These are phyloP conservation scores for Tephrocybe sp. DNA, from an alignment of 768 basidiomycete genomes.

Conservation along the genomic window DNA sequence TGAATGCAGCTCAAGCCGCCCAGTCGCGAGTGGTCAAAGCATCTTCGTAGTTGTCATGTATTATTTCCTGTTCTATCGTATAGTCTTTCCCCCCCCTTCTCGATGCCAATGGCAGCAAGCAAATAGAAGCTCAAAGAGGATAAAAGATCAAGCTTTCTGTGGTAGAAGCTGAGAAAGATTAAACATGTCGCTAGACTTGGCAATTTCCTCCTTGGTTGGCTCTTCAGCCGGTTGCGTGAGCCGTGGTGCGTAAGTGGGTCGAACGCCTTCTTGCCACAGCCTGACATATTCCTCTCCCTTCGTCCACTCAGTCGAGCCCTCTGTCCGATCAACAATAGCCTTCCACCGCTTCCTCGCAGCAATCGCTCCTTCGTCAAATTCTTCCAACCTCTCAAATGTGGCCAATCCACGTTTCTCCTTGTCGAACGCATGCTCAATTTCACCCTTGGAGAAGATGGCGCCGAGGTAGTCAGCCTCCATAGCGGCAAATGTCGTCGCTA, in stretches of 20 bases:
- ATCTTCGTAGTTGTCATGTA: constrained; percentile 19
- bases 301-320: constrained; percentile 59
- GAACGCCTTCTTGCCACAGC: constrained; percentile 69
- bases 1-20: constrained; percentile 88
- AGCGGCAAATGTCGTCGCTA: constrained; percentile 72
- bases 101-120: too few species aligned
- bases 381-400: constrained; percentile 56
- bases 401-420: constrained; percentile 63
- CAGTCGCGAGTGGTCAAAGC: constrained; percentile 57
- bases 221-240: constrained; percentile 41
- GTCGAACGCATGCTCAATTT: constrained; percentile 59
- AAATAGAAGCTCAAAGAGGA: too few species aligned
- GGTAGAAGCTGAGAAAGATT: too few species aligned
- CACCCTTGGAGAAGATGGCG: constrained; percentile 56
- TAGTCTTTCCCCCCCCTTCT: not conserved
- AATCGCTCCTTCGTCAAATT: constrained; percentile 57
- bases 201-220: constrained; percentile 9
- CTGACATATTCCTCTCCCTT: constrained; percentile 70
- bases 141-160: too few species aligned
- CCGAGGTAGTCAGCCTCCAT: constrained; percentile 82
- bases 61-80: constrained; percentile 21
- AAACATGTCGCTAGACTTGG: constrained; percentile 3
- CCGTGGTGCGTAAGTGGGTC: constrained; percentile 64
- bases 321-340: constrained; percentile 51
- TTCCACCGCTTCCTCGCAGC: constrained; percentile 79